Evolutionary conservation across 2,329 filamentous ascomycete species (phyloP).

Genomic region (Arthroderma sp.): DNA sequence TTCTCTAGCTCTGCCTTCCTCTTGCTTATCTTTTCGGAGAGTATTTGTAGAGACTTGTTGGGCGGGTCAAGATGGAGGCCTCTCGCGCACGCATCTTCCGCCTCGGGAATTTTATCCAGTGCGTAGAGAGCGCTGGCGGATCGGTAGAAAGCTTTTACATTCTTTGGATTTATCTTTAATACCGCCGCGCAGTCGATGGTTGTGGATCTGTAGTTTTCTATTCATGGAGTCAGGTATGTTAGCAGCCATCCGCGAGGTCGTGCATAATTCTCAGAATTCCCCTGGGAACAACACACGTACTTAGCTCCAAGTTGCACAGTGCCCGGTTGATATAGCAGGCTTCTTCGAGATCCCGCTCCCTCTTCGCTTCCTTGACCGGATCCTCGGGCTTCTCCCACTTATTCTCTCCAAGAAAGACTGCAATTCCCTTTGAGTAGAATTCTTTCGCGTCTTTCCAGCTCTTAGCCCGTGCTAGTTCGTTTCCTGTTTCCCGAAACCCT

Average conservation of each 20-base stretch:
- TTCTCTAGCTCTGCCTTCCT: constrained; percentile 45
- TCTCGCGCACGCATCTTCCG: constrained; percentile 61
- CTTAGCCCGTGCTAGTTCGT: constrained; percentile 66
- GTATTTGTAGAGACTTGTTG: constrained; percentile 52
- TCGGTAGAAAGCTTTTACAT: constrained; percentile 86
- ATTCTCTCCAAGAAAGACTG: constrained; percentile 50
- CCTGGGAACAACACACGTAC: constrained; percentile 28
- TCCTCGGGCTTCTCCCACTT: constrained; percentile 40
- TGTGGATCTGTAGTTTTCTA: constrained; percentile 74
- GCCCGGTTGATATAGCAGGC: constrained; percentile 75
- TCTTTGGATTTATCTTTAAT: constrained; percentile 62
- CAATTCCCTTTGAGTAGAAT: constrained; percentile 80
- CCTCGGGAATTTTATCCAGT: constrained; percentile 66
- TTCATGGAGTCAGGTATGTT: neutral
- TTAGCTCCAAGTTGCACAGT: constrained; percentile 73
- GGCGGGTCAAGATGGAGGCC: constrained; percentile 59
- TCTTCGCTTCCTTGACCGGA: constrained; percentile 43
- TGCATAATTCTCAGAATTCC: neutral
- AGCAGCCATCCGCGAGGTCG: neutral
- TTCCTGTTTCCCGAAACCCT: constrained; percentile 84
- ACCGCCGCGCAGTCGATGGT: constrained; percentile 72
- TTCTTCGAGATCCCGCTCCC: constrained; percentile 56
- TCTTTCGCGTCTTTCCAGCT: constrained; percentile 74
- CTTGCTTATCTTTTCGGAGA: constrained; percentile 51
- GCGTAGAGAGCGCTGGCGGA: constrained; percentile 64